Evolutionary conservation across 1,284 basidiomycete genomes (phyloP), one percentile per base, ranked within the genome.

Genomic region (Psilocybe mexicana): DNA sequence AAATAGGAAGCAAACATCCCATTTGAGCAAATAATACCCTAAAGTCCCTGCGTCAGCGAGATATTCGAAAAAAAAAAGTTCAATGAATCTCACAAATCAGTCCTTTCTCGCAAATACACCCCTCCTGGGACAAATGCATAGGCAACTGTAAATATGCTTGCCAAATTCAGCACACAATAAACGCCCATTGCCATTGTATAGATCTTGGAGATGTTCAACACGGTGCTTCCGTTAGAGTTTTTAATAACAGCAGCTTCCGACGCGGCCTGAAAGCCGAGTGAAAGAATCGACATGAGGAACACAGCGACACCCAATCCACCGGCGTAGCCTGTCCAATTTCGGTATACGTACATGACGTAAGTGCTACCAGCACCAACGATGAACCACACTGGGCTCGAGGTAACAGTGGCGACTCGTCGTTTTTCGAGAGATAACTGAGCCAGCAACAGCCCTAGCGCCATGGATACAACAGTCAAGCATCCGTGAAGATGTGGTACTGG

Each of bases 81-180:
- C 18, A 52, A 24, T 45, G 28, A 30, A 33, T 18, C 83, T 69
- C 67, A 88, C 81, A 87, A 54, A 67, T 93, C 87, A 7, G 92
- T 94, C 24, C 90, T 79, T 73, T 97, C 95, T 25, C 95, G 79
- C 58, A 98, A 78, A 61, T 87, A 78, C 63, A 81, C 74, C 0
- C 93, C 94, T 1, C 90, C 90, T 0, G 94, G 94, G 2, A 97
- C 93, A 66, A 97, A 97, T 0, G 94, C 95, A 73, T 98, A 97
- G 0, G 95, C 95, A 47, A 94, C 93, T 0, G 94, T 95, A 73
- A 92, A 87, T 4, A 90, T 84, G 60, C 86, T 88, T 26, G 85
- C 83, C 18, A 94, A 78, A 59, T 84, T 85, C 52, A 94, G 75
- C 35, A 93, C 40, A 57, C 81, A 81, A 56, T 88, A 86, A 11